Base-by-base conservation (phyloP, 2,329 filamentous ascomycete species). In the Apiospora hydei region DNA sequence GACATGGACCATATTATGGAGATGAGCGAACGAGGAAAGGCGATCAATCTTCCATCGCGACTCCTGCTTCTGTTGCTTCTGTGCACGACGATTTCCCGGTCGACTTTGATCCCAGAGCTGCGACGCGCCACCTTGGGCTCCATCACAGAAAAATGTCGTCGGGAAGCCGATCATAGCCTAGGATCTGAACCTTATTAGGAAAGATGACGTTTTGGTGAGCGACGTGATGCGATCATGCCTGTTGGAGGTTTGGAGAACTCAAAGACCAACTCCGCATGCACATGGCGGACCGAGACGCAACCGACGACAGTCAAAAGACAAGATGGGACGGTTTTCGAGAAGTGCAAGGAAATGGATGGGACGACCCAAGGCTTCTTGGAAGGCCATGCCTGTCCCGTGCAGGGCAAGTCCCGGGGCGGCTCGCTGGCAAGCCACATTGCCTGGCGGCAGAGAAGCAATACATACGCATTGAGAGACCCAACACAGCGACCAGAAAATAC, bases 1-100 rank as follows among this genome's bases (percentile, higher is more conserved):
- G 68, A 69, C 68, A 69, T 69, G 68, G 68, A 69, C 68, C 68
- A 69, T 69, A 51, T 51, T 69, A 69, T 57, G 34, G 68, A 69
- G 68, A 69, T 43, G 47, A 69, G 46, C 43, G 68, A 69, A 26
- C 46, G 38, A 53, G 46, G 68, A 57, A 53, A 51, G 6, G 46
- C 47, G 30, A 43, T 51, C 30, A 51, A 24, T 43, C 38, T 57
- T 38, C 47, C 68, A 57, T 70, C 43, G 41, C 46, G 43, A 30
- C 38, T 43, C 26, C 41, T 70, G 41, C 61, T 18, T 41, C 69
- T 38, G 53, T 64, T 44, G 69, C 69, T 41, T 44, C 41, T 66
- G 18, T 61, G 46, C 4, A 70, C 69, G 26, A 66, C n/a, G 34
- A 70, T 66, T 24, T 70, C 69, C 44, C 69, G 66, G 53, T 64